These are phyloP conservation scores for Mucor lusitanicus DNA, from an alignment of 371 early-diverging fungal genomes.

Conservation along the genomic window DNA sequence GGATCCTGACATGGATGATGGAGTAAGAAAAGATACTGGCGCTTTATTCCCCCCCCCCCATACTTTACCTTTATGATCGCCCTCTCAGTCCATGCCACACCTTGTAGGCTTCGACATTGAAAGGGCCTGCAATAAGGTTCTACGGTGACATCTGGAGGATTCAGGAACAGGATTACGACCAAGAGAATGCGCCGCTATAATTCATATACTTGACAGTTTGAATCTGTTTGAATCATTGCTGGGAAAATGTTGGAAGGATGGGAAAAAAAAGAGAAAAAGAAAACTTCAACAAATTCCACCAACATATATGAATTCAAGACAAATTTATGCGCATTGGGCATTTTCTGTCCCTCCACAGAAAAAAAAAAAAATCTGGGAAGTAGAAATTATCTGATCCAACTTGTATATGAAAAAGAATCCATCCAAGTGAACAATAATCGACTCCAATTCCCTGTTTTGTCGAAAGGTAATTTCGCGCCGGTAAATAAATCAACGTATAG, in stretches of 20 bases:
- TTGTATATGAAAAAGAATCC: too few species aligned
- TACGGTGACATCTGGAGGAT: background rate
- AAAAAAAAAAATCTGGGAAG: background rate
- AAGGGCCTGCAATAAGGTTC: background rate
- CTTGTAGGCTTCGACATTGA: background rate
- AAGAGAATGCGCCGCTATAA: background rate
- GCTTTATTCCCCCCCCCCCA: too few species aligned
- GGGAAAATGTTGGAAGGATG: background rate
- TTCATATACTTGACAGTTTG: background rate
- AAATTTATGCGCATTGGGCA: background rate
- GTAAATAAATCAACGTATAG: background rate
- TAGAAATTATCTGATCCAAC: background rate
- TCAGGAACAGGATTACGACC: background rate
- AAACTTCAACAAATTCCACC: too few species aligned
- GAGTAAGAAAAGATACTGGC: too few species aligned
- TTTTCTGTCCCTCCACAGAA: background rate
- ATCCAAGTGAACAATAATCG: background rate
- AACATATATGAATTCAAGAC: background rate
- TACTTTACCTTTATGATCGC: background rate
- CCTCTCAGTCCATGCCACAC: background rate
- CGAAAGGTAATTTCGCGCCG: background rate
- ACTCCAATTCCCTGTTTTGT: background rate
- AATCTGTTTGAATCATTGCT: background rate
- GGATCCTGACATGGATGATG: too few species aligned
- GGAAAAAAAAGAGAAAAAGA: background rate